Conservation (phyloP, 139 green algal genomes). For the Chlamydomonas sp. region DNA sequence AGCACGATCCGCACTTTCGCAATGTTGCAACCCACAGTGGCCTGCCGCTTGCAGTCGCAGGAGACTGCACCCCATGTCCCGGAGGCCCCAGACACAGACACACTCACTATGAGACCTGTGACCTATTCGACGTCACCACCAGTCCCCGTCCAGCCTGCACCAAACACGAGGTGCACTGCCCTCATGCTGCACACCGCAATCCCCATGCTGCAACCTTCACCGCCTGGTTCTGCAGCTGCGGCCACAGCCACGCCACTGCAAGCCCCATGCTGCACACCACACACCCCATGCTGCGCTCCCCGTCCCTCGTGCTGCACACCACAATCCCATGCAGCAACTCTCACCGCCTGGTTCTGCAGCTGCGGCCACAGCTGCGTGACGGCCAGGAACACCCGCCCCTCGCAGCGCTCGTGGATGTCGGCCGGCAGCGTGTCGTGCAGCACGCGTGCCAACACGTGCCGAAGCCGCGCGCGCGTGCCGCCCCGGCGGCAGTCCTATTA, state of each 20-base stretch:
- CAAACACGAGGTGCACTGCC: background rate
- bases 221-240: background rate
- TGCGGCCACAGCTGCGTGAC: slow-evolving; percentile 44
- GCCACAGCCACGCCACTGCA: background rate
- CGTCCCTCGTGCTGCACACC: background rate
- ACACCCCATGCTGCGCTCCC: background rate
- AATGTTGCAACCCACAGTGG: too few species aligned
- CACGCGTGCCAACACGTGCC: slow-evolving; percentile 23
- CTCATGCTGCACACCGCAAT: background rate
- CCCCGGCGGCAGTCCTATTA: slow-evolving; percentile 38
- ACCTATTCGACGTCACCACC: background rate
- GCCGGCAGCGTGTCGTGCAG: slow-evolving; percentile 39
- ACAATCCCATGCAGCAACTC: background rate
- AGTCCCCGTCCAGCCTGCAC: background rate
- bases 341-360: background rate
- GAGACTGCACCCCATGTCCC: too few species aligned
- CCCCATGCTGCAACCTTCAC: background rate
- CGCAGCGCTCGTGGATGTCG: slow-evolving; percentile 44
- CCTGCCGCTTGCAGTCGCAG: too few species aligned
- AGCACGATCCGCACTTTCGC: too few species aligned
- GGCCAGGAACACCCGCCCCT: slow-evolving; percentile 30
- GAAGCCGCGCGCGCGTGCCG: slow-evolving; percentile 56
- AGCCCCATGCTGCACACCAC: background rate
- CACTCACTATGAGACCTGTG: too few species aligned
- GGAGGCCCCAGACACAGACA: too few species aligned